A percentile compares a stretch with the other conserved stretches of the same genome.
Evolutionary conservation across 345 rosid species (phyloP).

Genomic region (Citrus reticulata): DNA sequence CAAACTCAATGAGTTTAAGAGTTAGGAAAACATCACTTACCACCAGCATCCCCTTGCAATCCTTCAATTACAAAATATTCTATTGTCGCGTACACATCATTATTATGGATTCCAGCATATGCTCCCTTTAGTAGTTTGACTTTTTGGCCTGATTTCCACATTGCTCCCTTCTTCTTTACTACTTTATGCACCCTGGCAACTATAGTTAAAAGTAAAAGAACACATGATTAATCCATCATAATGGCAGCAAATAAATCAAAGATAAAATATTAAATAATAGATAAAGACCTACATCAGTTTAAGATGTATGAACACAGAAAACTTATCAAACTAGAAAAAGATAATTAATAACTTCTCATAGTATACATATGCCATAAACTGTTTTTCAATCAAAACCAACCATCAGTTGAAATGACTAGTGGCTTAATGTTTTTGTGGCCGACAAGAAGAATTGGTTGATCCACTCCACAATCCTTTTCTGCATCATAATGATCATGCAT

Average conservation of each 20-base stretch:
- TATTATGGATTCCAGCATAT: conserved; percentile 37
- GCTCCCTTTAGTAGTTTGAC: conserved; percentile 74
- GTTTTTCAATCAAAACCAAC: conserved; percentile 30
- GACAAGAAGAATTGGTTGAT: conserved; percentile 43
- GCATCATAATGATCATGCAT: conserved; percentile 66
- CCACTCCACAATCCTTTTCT: conserved; percentile 56
- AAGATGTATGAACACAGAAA: neutral
- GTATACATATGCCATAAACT: neutral
- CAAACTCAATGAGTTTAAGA: neutral
- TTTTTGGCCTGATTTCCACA: conserved; percentile 57
- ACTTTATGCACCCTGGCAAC: conserved; percentile 59
- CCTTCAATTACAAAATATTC: conserved; percentile 74
- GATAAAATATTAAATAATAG: neutral
- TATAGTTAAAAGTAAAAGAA: conserved; percentile 20
- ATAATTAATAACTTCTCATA: neutral
- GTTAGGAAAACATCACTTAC: conserved; percentile 29
- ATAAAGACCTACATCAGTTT: neutral
- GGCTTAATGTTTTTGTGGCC: conserved; percentile 41
- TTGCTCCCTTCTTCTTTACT: conserved; percentile 40
- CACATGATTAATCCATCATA: conserved; percentile 6
- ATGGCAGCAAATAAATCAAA: neutral
- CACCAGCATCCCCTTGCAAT: conserved; percentile 64
- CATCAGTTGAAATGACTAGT: conserved; percentile 54
- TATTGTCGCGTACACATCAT: conserved; percentile 53
- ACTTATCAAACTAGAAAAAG: neutral